These are phyloP conservation scores for Backusella tuberculispora DNA, from an alignment of 192 early-diverging fungal genomes.

Conservation along the genomic window DNA sequence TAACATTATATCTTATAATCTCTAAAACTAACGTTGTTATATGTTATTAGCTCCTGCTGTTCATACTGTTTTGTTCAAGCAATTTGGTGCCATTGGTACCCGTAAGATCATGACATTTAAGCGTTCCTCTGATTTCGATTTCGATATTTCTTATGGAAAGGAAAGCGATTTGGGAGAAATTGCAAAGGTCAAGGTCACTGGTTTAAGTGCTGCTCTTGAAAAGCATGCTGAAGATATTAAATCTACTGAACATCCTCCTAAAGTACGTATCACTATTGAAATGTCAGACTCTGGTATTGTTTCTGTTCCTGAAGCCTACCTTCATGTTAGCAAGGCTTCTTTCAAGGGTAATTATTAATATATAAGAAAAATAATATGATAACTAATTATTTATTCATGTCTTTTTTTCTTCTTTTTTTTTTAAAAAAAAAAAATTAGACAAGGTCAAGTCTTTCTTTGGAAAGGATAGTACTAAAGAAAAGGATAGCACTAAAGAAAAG, in stretches of 20 bases:
- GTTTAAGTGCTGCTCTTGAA: slow-evolving; percentile 71
- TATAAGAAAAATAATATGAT: background rate
- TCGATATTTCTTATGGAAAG: slow-evolving; percentile 65
- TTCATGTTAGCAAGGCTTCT: slow-evolving; percentile 46
- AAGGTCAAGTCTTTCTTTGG: slow-evolving; percentile 72
- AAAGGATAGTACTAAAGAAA: slow-evolving; percentile 45
- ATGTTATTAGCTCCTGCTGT: slow-evolving; percentile 27
- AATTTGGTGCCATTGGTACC: slow-evolving; percentile 71
- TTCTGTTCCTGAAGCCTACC: slow-evolving; percentile 65
- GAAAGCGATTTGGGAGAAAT: slow-evolving; percentile 49
- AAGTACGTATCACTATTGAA: slow-evolving; percentile 84
- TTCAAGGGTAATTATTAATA: slow-evolving; percentile 30
- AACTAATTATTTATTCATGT: background rate
- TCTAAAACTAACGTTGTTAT: slow-evolving; percentile 21
- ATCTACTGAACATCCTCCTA: slow-evolving; percentile 52
- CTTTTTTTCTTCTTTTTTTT: no score
- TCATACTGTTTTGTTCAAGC: slow-evolving; percentile 62
- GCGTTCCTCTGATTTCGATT: slow-evolving; percentile 79
- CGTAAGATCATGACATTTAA: slow-evolving; percentile 89
- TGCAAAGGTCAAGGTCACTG: slow-evolving; percentile 64
- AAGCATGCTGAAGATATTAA: slow-evolving; percentile 63
- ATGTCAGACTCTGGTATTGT: slow-evolving; percentile 80
- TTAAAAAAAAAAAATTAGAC: slow-evolving; percentile 31
- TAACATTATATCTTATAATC: slow-evolving; percentile 30
- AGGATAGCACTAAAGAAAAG: slow-evolving; percentile 50